Percentiles rank a stretch among this genome's conserved stretches.
Conservation (phyloP, 2,329 filamentous ascomycete species). For the Colletotrichum sp. region DNA sequence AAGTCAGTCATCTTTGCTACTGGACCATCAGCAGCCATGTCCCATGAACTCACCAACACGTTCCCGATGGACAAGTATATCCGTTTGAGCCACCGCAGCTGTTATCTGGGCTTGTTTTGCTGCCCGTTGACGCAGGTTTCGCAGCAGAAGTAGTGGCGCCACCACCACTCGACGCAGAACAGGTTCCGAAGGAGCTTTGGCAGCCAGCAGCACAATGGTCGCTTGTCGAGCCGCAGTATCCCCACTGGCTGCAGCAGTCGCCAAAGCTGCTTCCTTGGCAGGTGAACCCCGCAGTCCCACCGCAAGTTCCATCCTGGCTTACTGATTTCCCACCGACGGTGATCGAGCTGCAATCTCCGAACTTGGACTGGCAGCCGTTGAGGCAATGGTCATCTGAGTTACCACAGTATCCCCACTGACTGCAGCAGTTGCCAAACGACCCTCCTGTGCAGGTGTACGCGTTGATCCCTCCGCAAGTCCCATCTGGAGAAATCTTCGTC, state of each 20-base stretch:
- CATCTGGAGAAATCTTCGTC: conserved; percentile 29
- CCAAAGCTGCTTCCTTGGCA: conserved; percentile 7
- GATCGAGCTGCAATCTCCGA: conserved; percentile 21
- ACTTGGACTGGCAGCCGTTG: conserved; percentile 15
- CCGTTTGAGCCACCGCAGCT: conserved; percentile 43
- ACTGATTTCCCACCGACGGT: not conserved
- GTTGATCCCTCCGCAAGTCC: conserved; percentile 40
- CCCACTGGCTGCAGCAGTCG: conserved; percentile 24
- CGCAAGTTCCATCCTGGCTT: conserved; percentile 8
- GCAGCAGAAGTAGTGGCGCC: not conserved
- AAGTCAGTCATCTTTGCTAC: not conserved
- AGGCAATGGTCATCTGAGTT: conserved; percentile 18
- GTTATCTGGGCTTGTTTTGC: conserved; percentile 32
- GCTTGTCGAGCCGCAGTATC: conserved; percentile 21
- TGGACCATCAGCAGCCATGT: not conserved
- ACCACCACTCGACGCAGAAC: not conserved
- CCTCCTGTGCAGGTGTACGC: conserved; percentile 43
- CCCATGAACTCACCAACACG: conserved; percentile 14
- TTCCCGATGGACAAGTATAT: conserved; percentile 37
- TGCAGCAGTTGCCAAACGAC: conserved; percentile 20
- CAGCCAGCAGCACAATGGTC: conserved; percentile 23
- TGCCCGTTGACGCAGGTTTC: not conserved
- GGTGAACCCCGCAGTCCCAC: not conserved
- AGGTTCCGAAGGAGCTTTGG: conserved; percentile 7
- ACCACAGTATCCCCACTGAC: conserved; percentile 23